Percentiles rank a stretch among this genome's conserved stretches.
Evolutionary conservation across 2,329 filamentous ascomycete genomes (phyloP).

Genomic region (Metarhizium guizhouense): DNA sequence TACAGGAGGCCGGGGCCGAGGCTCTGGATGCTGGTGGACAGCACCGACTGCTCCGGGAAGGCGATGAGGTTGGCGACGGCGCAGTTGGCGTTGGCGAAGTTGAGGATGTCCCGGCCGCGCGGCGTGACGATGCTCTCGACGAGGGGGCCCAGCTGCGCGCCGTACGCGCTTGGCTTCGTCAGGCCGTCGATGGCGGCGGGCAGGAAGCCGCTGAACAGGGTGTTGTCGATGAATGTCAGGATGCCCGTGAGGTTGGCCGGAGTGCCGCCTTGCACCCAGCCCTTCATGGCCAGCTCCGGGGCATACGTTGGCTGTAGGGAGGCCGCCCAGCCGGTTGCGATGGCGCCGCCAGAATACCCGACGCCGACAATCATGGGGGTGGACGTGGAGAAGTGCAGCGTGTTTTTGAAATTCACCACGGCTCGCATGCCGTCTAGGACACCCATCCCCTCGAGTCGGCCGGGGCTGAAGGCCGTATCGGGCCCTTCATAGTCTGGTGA

Average conservation of each 20-base stretch:
- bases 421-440: constrained; percentile 35
- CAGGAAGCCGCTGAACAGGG: neutral
- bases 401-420: constrained; percentile 4
- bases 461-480: constrained; percentile 31
- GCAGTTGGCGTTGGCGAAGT: neutral
- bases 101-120: neutral
- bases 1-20: neutral
- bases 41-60: neutral
- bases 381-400: constrained; percentile 16
- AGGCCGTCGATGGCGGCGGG: neutral
- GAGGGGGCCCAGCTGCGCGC: neutral
- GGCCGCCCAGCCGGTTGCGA: constrained; percentile 14
- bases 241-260: neutral
- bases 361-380: constrained; percentile 33
- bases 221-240: neutral
- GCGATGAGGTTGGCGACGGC: neutral
- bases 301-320: constrained; percentile 17
- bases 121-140: neutral
- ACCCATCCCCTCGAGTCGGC: constrained; percentile 29
- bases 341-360: constrained; percentile 21
- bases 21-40: neutral
- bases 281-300: constrained; percentile 14
- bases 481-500: constrained; percentile 38
- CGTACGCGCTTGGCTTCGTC: neutral
- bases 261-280: constrained; percentile 15